These are phyloP conservation scores for Apophysomyces trapeziformis DNA, from an alignment of 371 early-diverging fungal genomes.

Conservation along the genomic window DNA sequence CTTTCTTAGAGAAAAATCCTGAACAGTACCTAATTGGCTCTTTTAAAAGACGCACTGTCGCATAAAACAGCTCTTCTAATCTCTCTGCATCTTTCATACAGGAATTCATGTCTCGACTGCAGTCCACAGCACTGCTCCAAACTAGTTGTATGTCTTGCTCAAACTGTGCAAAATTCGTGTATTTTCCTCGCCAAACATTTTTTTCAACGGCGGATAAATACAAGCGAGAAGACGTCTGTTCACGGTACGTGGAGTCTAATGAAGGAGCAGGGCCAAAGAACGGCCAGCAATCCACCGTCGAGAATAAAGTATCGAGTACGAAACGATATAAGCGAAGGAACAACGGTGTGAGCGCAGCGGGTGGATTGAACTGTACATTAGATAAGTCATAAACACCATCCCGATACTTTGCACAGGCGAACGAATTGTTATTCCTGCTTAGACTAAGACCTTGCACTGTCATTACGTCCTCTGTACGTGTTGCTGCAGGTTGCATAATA, in stretches of 20 bases:
- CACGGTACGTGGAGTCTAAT: conserved; percentile 41
- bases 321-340: conserved; percentile 50
- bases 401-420: neutral
- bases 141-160: conserved; percentile 48
- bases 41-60: conserved; percentile 40
- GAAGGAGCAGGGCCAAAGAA: conserved; percentile 51
- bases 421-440: neutral
- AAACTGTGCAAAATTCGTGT: conserved; percentile 49
- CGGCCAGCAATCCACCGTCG: conserved; percentile 51
- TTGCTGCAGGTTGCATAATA: conserved; percentile 20
- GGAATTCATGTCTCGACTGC: conserved; percentile 41
- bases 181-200: conserved; percentile 46
- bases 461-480: neutral
- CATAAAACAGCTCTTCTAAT: conserved; percentile 38
- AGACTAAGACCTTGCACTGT: neutral
- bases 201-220: conserved; percentile 47
- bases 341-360: conserved; percentile 39
- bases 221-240: conserved; percentile 44
- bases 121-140: conserved; percentile 49
- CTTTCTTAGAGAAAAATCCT: neutral
- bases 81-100: conserved; percentile 47
- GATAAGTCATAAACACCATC: conserved; percentile 25
- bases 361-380: conserved; percentile 35
- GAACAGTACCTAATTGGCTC: conserved; percentile 32
- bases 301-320: conserved; percentile 45